Conservation (phyloP, 2,329 filamentous ascomycete species). For the Berkeleyomyces rouxiae region DNA sequence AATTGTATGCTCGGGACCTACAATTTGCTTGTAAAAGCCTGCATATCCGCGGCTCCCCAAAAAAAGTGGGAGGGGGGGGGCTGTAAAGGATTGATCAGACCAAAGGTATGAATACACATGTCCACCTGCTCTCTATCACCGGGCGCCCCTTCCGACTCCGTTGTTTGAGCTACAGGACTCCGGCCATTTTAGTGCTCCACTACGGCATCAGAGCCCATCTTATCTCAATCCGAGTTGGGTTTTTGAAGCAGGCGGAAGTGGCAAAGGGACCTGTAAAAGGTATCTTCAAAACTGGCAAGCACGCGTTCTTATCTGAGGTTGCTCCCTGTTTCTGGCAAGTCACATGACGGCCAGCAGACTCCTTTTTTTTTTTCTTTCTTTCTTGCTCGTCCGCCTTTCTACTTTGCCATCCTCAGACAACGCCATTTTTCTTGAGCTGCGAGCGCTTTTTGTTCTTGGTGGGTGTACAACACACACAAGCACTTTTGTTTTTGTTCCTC, state of each 20-base stretch:
- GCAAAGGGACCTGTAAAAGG: neutral
- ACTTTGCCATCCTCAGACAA: neutral
- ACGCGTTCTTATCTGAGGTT: neutral
- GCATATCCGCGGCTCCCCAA: neutral
- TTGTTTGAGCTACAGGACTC: neutral
- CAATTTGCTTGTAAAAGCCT: neutral
- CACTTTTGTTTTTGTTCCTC: neutral
- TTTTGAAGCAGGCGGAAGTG: neutral
- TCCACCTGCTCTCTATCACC: neutral
- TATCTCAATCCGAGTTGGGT: neutral
- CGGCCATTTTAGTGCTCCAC: neutral
- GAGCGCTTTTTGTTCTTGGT: neutral
- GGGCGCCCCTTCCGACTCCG: neutral
- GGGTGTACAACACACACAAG: neutral
- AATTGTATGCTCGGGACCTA: neutral
- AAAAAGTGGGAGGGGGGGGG: neutral
- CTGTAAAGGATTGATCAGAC: neutral
- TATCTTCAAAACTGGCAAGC: neutral
- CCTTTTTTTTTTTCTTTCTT: neutral
- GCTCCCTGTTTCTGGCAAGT: neutral
- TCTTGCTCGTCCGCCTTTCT: neutral
- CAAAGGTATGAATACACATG: neutral
- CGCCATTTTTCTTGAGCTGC: neutral
- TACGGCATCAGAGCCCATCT: neutral
- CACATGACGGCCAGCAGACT: neutral